phyloP scores from a whole-genome alignment of 2,329 filamentous ascomycete species.

The Alternaria longipes region DNA sequence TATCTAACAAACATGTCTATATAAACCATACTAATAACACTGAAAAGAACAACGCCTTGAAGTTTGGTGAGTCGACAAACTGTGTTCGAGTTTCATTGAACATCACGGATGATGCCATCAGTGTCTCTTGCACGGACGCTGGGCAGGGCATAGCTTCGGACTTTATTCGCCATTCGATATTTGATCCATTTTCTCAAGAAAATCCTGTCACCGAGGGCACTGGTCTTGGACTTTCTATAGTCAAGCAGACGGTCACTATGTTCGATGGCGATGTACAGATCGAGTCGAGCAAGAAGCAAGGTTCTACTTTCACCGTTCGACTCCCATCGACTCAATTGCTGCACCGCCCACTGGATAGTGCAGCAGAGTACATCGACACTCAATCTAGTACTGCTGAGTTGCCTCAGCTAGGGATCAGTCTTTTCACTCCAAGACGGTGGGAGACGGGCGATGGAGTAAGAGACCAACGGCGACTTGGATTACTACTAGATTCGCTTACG shows the following conservation, averaged over 20 bases:
- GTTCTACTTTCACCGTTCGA: conserved; percentile 10
- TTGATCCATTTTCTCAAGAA: conserved; percentile 16
- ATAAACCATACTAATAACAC: conserved; percentile 1
- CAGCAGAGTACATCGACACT: background rate
- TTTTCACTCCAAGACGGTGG: conserved; percentile 11
- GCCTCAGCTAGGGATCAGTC: conserved; percentile 2
- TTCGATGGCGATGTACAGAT: conserved; percentile 4
- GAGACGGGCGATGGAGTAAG: background rate
- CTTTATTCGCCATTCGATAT: conserved; percentile 14
- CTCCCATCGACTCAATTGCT: conserved; percentile 6
- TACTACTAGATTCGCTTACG: conserved; percentile 5
- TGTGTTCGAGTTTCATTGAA: conserved; percentile 15
- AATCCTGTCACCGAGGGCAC: conserved; percentile 11
- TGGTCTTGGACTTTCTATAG: conserved; percentile 16
- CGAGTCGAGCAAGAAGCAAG: conserved; percentile 9
- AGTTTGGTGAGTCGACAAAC: conserved; percentile 5
- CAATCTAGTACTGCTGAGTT: background rate
- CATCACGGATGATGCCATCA: background rate
- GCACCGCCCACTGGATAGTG: background rate
- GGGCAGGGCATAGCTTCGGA: conserved; percentile 10
- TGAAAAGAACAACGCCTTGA: conserved; percentile 11
- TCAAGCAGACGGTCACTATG: conserved; percentile 13
- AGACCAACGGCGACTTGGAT: background rate
- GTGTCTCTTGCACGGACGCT: conserved; percentile 2
- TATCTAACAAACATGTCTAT: no score